Evolutionary conservation across 805 yeast species (phyloP), one percentile per base, ranked within the genome.

Genomic region (Pichia scutulata): DNA sequence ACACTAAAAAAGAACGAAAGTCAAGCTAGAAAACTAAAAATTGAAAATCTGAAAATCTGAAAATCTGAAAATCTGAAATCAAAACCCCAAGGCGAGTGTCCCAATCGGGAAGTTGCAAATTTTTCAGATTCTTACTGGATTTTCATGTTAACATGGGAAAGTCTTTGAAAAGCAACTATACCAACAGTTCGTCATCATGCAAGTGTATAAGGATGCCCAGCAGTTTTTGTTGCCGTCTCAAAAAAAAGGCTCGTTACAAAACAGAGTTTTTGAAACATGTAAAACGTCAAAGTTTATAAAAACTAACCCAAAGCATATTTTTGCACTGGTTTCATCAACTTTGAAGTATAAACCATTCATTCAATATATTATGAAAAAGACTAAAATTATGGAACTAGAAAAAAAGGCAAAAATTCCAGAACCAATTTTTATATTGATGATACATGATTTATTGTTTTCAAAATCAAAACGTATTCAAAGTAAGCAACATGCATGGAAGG

Each of bases 401-500:
- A 75, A 73, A 50, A 64, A 68, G 46, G 49, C 64, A 33, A 75
- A 74, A 52, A 60, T 85, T 22, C 76, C 76, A 13, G 78, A 76
- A 48, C 69, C 73, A 16, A 65, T 86, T 44, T 78, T 86, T 2
- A 54, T 82, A 48, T 70, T 92, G 9, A 67, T 92, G 66, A 84
- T 84, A 1, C 95, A 92, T 61, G 99, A 92, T 68, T 70, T 89
- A 48, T 65, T 90, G 7, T 75, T 93, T 51, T 77, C 92, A 7
- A 77, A 81, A 55, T 74, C 80, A 25, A 93, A 95, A 12, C 70
- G 97, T 54, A 84, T 92, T 52, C 95, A 89, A 63, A 84, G 89
- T 74, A 95, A 95, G 7, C 90, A 89, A 60, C 89, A 84, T 54
- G 86, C 92, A 0, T 74, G 89, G 51, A 93, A 93, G 62, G 93